Base-by-base conservation (phyloP, 2,329 filamentous ascomycete genomes). In the Ophiostoma sp. region DNA sequence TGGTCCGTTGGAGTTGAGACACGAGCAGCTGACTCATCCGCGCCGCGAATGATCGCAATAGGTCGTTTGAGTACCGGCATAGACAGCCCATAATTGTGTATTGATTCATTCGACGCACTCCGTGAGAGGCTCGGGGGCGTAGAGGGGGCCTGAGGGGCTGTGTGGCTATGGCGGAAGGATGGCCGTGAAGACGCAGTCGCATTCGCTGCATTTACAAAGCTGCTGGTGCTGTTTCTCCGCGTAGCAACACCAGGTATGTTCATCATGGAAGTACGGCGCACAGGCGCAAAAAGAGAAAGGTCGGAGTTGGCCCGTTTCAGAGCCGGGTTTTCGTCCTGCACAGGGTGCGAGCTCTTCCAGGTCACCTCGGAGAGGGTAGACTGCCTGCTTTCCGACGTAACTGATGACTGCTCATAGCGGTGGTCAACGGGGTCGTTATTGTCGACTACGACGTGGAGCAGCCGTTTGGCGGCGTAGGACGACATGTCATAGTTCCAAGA, bases 231-330 rank as follows among this genome's bases (percentile, higher is more conserved):
- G 69, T 70, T 68, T 55, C 67, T 72, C 8, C 81, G 79, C 7
- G 83, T 84, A 7, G 83, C 83, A 36, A 84, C 76, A 11, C 83
- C 83, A 0, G 83, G 82, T 0, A 78, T 82, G 69, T 81, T 81
- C 12, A 82, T 76, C 47, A 83, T 73, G 2, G 82, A 84, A 9
- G 81, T 79, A 55, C 82, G 78, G 18, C 82, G 79, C 68, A 81
- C 77, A 5, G 82, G 81, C 41, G 80, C 79, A 71, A 81, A 83
- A 11, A 83, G 72, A 4, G 81, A 81, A 2, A 79, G 70, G 41
- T 85, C 83, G 6, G 84, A 85, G 68, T 79, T 79, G n/a, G 78
- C 75, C 12, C 79, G 76, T 12, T 76, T 74, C 8, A 82, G 75
- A 1, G 74, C 71, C 3, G 75, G 67, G 74, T 12, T 60, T 5